These are phyloP conservation scores for Candida mesenterica DNA, from an alignment of 1,139 yeast species.

Conservation along the genomic window DNA sequence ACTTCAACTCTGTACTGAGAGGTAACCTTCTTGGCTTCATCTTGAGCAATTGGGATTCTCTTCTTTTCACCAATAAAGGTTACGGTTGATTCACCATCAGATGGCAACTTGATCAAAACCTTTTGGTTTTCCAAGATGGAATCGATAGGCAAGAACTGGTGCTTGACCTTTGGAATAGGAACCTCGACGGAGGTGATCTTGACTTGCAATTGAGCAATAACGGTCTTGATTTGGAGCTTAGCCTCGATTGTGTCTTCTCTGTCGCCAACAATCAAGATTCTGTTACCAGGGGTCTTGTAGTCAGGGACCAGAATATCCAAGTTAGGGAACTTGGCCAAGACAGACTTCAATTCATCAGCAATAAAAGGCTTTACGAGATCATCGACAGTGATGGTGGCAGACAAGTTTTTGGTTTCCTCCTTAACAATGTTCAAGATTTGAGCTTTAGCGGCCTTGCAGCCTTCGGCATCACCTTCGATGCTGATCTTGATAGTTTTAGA, in stretches of 20 bases:
- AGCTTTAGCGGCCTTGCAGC: constrained; percentile 70
- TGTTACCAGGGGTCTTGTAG: constrained; percentile 27
- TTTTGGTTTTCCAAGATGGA: constrained; percentile 48
- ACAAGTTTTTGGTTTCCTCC: constrained; percentile 64
- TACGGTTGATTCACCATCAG: constrained; percentile 45
- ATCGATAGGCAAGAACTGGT: constrained; percentile 47
- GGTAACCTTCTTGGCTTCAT: constrained; percentile 52
- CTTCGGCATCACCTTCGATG: constrained; percentile 83
- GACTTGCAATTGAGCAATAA: constrained; percentile 45
- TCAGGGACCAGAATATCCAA: constrained; percentile 38
- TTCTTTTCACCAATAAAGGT: constrained; percentile 63
- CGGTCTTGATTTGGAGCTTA: constrained; percentile 44
- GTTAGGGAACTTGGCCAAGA: constrained; percentile 21
- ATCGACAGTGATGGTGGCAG: constrained; percentile 49
- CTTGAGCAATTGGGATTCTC: constrained; percentile 60
- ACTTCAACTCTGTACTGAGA: constrained; percentile 56
- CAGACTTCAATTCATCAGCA: constrained; percentile 23
- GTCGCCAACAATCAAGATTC: constrained; percentile 57
- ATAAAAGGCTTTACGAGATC: constrained; percentile 54
- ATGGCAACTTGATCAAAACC: constrained; percentile 65
- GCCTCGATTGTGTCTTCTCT: constrained; percentile 57
- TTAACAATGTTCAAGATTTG: constrained; percentile 72
- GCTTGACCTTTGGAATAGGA: constrained; percentile 43
- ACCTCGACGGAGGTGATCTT: constrained; percentile 38
- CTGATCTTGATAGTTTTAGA: constrained; percentile 59